Conservation (phyloP, 2,329 filamentous ascomycete species). For the Alternaria rosae region DNA sequence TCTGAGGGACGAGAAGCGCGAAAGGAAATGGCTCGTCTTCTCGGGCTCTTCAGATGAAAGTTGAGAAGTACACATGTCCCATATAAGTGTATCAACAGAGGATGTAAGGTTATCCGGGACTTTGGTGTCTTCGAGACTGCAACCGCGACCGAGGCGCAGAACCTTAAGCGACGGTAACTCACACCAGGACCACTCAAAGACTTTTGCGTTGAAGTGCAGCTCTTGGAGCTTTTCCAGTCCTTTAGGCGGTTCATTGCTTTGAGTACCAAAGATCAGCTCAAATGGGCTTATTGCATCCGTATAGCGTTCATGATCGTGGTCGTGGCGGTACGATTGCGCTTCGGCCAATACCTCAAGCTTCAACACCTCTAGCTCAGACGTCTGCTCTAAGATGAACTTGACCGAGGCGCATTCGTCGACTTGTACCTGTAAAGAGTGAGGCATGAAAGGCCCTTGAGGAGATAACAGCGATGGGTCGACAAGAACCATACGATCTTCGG, state of each 20-base stretch:
- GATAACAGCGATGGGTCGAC: neutral
- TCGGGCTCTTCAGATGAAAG: neutral
- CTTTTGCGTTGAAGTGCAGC: neutral
- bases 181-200: neutral
- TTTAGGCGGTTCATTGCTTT: neutral
- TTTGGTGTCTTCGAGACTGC: neutral
- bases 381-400: neutral
- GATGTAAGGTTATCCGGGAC: neutral
- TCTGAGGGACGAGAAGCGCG: neutral
- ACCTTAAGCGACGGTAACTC: neutral
- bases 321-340: neutral
- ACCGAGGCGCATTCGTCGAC: neutral
- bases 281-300: neutral
- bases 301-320: neutral
- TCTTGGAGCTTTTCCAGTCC: slow-evolving; percentile 3
- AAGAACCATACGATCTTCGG: neutral
- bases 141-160: neutral
- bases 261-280: neutral
- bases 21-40: neutral
- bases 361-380: neutral
- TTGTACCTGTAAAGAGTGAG: neutral
- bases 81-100: neutral
- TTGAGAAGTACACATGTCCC: neutral
- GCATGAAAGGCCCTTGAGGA: neutral
- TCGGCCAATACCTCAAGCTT: neutral